Evolutionary conservation across 2,329 filamentous ascomycete genomes (phyloP), one percentile per base, ranked within the genome.

Genomic region (Hymenoscyphus repandus): DNA sequence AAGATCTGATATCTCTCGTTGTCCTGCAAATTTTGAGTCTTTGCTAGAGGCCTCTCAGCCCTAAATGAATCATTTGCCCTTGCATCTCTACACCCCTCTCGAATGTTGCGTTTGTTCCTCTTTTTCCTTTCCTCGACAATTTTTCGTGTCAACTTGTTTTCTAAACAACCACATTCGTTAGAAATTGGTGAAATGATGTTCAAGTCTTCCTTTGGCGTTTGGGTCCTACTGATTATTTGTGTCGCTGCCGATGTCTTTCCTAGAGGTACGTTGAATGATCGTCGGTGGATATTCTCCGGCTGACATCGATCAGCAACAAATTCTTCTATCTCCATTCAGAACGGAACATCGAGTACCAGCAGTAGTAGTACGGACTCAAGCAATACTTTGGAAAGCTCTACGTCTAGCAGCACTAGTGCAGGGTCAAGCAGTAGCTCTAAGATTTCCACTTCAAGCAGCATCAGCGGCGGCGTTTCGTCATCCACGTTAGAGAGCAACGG

Each of bases 151-250:
- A 12, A 17, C 17, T n/a, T 34, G 15, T 15, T 5, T n/a, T 37
- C 11, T 27, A 27, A 27, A 13, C 30, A 17, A 18, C 18, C 39
- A 49, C 39, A n/a, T 20, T 49, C 39, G 39, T 49, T 49, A 49
- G 13, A 49, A 17, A 27, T 13, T 3, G 11, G 13, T 49, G 31
- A 38, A 13, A 49, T 49, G 47, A 27, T 49, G 13, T 44, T 22
- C 17, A 49, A 37, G 32, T 43, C 13, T 17, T 6, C 18, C 22
- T 36, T 43, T 18, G 15, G 36, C 15, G 18, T 32, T 3, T 37
- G 39, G 47, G 22, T 17, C 31, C 32, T 34, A 6, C 27, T 37
- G 6, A 2, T 12, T 9, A 34, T 42, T 12, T 30, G 30, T 7
- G 15, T 31, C 27, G 18, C 6, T 2, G 47, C 39, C n/a, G 20